Percentiles rank a stretch among this genome's conserved stretches.
These are phyloP conservation scores for Chrysoporthe deuterocubensis DNA, from an alignment of 2,329 filamentous ascomycete genomes.

Conservation along the genomic window DNA sequence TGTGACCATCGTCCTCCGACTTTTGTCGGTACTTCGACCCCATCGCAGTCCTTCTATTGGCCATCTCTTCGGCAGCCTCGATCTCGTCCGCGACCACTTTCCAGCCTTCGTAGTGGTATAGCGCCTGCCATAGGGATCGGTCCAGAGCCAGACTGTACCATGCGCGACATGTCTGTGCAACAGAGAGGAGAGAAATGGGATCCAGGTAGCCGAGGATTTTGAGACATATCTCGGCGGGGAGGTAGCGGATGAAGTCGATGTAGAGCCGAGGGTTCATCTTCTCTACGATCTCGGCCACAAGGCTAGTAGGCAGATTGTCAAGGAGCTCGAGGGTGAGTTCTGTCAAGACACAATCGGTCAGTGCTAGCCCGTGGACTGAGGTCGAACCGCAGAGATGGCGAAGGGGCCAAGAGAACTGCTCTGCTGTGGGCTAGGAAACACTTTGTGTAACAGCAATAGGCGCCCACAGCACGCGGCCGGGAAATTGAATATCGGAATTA, in stretches of 20 bases:
- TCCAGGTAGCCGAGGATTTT: conserved; percentile 88
- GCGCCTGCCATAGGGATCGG: conserved; percentile 80
- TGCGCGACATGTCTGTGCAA: conserved; percentile 75
- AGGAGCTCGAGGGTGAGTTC: conserved; percentile 82
- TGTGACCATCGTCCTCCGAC: conserved; percentile 54
- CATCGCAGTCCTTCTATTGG: conserved; percentile 49
- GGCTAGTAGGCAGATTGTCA: conserved; percentile 76
- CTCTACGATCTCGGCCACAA: conserved; percentile 79
- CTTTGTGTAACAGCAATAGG: conserved; percentile 16
- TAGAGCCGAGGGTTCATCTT: conserved; percentile 82
- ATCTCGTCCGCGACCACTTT: conserved; percentile 70
- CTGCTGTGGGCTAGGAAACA: neutral
- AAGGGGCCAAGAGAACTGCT: neutral
- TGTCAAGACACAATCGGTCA: conserved; percentile 41
- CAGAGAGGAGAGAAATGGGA: conserved; percentile 76
- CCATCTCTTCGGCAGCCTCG: conserved; percentile 64
- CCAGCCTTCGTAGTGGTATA: conserved; percentile 90
- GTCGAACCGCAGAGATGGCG: neutral
- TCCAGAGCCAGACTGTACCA: conserved; percentile 86
- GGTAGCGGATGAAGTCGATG: conserved; percentile 84
- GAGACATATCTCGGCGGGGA: conserved; percentile 89
- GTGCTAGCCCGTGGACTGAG: conserved; percentile 27
- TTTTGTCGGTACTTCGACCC: conserved; percentile 47
- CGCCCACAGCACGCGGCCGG: conserved; percentile 23
- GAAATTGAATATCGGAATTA: neutral